Evolutionary conservation across 768 basidiomycete species (phyloP).

Genomic region (Amanita fuliginea): DNA sequence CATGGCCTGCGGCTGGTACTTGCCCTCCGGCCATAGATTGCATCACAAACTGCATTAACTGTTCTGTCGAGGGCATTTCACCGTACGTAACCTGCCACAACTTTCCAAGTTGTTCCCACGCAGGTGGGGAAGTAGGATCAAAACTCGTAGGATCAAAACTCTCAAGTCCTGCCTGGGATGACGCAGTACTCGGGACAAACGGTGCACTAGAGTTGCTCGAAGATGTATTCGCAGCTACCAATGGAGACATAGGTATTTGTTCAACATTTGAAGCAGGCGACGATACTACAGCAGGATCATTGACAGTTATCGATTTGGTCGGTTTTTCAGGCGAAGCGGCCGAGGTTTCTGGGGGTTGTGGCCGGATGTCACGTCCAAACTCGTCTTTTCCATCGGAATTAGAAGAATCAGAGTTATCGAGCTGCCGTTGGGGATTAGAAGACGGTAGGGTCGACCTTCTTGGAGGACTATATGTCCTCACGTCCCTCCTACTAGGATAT

Average conservation of each 20-base stretch:
- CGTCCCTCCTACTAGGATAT: constrained; percentile 36
- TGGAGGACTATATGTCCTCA: constrained; percentile 52
- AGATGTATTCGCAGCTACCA: constrained; percentile 52
- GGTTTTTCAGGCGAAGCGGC: constrained; percentile 16
- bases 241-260: constrained; percentile 29
- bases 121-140: constrained; percentile 59
- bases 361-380: constrained; percentile 75
- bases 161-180: constrained; percentile 41
- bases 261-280: constrained; percentile 33
- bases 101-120: constrained; percentile 75
- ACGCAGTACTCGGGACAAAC: constrained; percentile 23
- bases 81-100: constrained; percentile 69
- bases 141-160: constrained; percentile 62
- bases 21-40: constrained; percentile 30
- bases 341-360: constrained; percentile 31
- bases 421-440: constrained; percentile 14
- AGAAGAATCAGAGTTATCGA: constrained; percentile 16
- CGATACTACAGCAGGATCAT: constrained; percentile 28
- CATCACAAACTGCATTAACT: constrained; percentile 56
- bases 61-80: constrained; percentile 56
- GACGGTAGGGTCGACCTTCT: constrained; percentile 28
- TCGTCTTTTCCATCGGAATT: constrained; percentile 56
- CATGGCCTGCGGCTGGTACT: constrained; percentile 11
- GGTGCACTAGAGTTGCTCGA: constrained; percentile 33
- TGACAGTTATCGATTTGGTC: constrained; percentile 14